These are phyloP conservation scores for Tylopilus orsonianus DNA, from an alignment of 1,284 basidiomycete species.

Conservation along the genomic window DNA sequence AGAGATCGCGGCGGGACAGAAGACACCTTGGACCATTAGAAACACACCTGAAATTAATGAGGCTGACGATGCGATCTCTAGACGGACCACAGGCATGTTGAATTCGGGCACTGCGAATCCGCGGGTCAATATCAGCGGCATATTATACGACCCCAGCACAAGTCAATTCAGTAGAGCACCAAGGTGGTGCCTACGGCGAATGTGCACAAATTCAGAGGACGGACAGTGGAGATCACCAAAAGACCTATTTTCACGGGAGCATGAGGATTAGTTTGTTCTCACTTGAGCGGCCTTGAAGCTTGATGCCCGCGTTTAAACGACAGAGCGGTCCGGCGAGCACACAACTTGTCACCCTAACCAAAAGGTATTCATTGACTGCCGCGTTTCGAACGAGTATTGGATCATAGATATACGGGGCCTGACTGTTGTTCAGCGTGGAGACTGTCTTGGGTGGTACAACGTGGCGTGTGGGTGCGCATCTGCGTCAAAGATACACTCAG, in stretches of 20 bases:
- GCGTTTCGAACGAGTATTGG: too few species aligned
- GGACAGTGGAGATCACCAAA: constrained; percentile 2
- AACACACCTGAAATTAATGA: constrained; percentile 35
- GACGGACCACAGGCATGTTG: constrained; percentile 19
- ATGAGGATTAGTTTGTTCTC: constrained; percentile 1
- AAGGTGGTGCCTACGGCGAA: constrained; percentile 1
- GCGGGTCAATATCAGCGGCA: neutral
- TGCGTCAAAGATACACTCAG: constrained; percentile 22
- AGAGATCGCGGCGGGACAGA: neutral
- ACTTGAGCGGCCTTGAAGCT: constrained; percentile 14
- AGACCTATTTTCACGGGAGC: neutral
- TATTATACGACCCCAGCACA: constrained; percentile 13
- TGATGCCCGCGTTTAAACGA: neutral
- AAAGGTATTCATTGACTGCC: too few species aligned
- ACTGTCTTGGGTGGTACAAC: constrained; percentile 15
- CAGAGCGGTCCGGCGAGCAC: neutral
- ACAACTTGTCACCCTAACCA: constrained; percentile 3
- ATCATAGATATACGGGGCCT: too few species aligned
- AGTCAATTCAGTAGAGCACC: constrained; percentile 7
- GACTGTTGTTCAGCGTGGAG: constrained; percentile 9
- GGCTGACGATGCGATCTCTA: constrained; percentile 26
- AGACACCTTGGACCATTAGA: constrained; percentile 30
- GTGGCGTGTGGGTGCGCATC: constrained; percentile 18
- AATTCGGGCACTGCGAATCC: neutral
- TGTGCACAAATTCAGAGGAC: constrained; percentile 1